phyloP scores from a whole-genome alignment of 257 asterid species.

The Nicotiana undulata region DNA sequence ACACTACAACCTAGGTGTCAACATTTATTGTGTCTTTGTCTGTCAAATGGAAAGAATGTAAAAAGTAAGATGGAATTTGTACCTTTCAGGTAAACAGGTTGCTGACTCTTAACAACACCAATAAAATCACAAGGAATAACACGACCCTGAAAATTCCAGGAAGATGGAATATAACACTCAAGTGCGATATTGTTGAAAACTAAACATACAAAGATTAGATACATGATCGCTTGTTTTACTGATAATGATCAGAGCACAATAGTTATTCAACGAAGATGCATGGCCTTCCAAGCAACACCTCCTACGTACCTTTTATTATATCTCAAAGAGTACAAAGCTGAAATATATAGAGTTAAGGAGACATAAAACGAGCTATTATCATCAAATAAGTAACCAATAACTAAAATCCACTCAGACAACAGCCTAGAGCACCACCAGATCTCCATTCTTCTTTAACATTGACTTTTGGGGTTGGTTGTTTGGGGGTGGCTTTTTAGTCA shows the following conservation, averaged over 20 bases:
- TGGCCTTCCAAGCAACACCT: neutral
- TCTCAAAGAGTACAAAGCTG: neutral
- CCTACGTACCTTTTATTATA: neutral
- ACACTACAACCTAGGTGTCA: neutral
- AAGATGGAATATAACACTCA: neutral
- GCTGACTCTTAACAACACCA: constrained; percentile 95
- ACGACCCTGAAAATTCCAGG: constrained; percentile 71
- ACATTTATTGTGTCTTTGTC: neutral
- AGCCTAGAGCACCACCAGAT: neutral
- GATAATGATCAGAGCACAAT: neutral
- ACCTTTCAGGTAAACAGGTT: constrained; percentile 91
- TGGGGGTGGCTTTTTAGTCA: neutral
- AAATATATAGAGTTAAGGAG: neutral
- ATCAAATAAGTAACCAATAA: neutral
- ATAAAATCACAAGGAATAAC: constrained; percentile 96
- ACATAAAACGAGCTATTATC: neutral
- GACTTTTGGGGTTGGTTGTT: constrained; percentile 1
- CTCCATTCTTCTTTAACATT: neutral
- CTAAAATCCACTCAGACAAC: neutral
- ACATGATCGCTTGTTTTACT: neutral
- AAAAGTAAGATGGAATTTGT: constrained; percentile 8
- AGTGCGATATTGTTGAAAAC: neutral
- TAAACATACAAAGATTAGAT: neutral
- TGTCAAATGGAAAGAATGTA: neutral
- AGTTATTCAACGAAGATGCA: neutral